Conservation (phyloP, 345 rosid genomes). For the Rhodamnia argentea region DNA sequence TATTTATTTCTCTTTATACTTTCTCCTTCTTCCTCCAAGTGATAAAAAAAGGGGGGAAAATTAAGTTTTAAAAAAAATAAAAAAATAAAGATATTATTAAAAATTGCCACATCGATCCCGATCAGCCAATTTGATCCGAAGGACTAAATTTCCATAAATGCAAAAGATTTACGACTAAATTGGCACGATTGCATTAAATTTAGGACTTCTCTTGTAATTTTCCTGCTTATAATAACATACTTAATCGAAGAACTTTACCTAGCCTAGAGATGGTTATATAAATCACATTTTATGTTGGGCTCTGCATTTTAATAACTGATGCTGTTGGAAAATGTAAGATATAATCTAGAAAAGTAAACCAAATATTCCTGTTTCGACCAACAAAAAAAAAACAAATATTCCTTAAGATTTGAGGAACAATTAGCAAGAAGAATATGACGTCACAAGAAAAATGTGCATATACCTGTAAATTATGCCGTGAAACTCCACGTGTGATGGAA, state of each 20-base stretch:
- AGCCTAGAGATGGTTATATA: background rate
- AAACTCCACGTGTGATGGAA: background rate
- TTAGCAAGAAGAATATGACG: background rate
- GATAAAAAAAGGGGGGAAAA: no score
- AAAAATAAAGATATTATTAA: no score
- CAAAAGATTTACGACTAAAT: no score
- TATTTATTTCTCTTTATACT: no score
- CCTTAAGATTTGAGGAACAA: background rate
- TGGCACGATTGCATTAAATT: no score
- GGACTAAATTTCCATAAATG: no score
- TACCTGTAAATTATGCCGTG: background rate
- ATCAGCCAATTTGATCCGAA: no score
- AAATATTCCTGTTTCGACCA: background rate
- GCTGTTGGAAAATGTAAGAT: background rate
- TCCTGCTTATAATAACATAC: background rate
- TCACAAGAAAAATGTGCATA: background rate
- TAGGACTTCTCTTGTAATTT: no score
- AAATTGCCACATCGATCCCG: no score
- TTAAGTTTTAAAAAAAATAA: no score
- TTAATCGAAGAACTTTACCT: background rate
- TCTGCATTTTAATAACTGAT: background rate
- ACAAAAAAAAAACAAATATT: background rate
- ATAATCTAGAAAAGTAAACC: background rate
- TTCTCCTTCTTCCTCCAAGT: no score
- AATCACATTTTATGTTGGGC: background rate